phyloP scores from a whole-genome alignment of 306 rosid species.

The Hippophae rhamnoides region DNA sequence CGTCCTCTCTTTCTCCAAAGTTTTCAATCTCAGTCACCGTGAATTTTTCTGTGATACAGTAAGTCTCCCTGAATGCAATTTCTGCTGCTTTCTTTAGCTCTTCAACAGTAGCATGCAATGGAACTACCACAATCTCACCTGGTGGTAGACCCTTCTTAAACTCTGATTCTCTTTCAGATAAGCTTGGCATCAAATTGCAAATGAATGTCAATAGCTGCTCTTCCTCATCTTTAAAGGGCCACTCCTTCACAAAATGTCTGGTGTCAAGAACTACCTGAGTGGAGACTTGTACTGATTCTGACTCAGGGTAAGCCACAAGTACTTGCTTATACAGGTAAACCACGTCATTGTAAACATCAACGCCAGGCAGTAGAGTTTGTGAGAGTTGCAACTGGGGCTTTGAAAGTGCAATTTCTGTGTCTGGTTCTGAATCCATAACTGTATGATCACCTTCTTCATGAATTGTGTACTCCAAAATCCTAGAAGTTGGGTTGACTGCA shows the following conservation, averaged over 20 bases:
- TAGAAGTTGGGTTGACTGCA: conserved; percentile 55
- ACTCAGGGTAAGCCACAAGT: conserved; percentile 51
- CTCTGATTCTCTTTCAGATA: conserved; percentile 25
- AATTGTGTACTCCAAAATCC: conserved; percentile 64
- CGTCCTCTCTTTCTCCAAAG: conserved; percentile 36
- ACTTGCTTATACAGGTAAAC: conserved; percentile 53
- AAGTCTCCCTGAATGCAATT: conserved; percentile 67
- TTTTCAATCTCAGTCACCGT: conserved; percentile 49
- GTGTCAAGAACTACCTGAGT: conserved; percentile 56
- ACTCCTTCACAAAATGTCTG: conserved; percentile 69
- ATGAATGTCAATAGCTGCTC: conserved; percentile 55
- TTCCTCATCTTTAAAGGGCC: conserved; percentile 47
- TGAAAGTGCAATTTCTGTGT: conserved; percentile 7
- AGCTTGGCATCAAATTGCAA: conserved; percentile 43
- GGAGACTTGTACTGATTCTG: conserved; percentile 49
- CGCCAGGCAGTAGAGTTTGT: conserved; percentile 34
- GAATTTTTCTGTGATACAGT: conserved; percentile 47
- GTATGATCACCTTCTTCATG: conserved; percentile 36
- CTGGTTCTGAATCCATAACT: conserved; percentile 27
- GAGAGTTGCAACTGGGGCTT: conserved; percentile 13
- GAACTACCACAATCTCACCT: conserved; percentile 60
- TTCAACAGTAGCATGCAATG: conserved; percentile 61
- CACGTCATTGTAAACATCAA: conserved; percentile 60
- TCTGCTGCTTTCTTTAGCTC: conserved; percentile 65
- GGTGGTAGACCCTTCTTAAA: conserved; percentile 27